Evolutionary conservation across 1,139 yeast genomes (phyloP).

Genomic region (Suhomyces panamericanus): DNA sequence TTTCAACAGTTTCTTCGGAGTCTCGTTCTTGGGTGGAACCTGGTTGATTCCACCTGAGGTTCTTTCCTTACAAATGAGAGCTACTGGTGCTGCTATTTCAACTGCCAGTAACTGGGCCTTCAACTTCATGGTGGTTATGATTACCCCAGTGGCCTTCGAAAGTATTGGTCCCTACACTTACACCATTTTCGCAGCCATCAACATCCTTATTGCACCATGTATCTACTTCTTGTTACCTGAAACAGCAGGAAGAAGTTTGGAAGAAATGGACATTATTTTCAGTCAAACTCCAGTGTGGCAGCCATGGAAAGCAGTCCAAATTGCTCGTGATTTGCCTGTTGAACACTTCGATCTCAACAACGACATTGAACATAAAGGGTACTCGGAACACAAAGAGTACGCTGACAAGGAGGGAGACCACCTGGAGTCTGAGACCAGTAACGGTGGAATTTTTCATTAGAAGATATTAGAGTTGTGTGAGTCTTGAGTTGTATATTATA

Average conservation of each 20-base stretch:
- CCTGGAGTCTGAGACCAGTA: background rate
- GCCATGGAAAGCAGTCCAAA: conserved; percentile 42
- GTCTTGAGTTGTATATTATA: too few species aligned
- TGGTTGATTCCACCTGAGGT: conserved; percentile 37
- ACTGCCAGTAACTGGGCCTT: conserved; percentile 42
- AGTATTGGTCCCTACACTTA: conserved; percentile 36
- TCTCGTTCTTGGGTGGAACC: conserved; percentile 30
- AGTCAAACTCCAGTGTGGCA: conserved; percentile 35
- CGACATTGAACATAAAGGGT: conserved; percentile 12
- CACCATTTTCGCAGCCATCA: conserved; percentile 39
- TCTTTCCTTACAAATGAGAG: conserved; percentile 35
- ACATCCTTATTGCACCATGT: conserved; percentile 52
- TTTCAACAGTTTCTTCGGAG: conserved; percentile 36
- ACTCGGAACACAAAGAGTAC: conserved; percentile 7
- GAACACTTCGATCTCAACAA: conserved; percentile 24
- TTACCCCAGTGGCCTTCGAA: conserved; percentile 36
- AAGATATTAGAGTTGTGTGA: too few species aligned
- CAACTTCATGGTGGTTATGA: conserved; percentile 38
- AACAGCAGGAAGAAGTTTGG: conserved; percentile 58
- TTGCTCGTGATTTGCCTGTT: conserved; percentile 36
- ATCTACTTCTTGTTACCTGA: conserved; percentile 60
- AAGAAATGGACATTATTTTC: conserved; percentile 62
- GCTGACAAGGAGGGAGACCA: background rate
- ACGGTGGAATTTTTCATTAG: too few species aligned
- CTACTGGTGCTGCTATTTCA: conserved; percentile 37